These are phyloP conservation scores for Boletus subparvulus DNA, from an alignment of 768 basidiomycete genomes.

Conservation along the genomic window DNA sequence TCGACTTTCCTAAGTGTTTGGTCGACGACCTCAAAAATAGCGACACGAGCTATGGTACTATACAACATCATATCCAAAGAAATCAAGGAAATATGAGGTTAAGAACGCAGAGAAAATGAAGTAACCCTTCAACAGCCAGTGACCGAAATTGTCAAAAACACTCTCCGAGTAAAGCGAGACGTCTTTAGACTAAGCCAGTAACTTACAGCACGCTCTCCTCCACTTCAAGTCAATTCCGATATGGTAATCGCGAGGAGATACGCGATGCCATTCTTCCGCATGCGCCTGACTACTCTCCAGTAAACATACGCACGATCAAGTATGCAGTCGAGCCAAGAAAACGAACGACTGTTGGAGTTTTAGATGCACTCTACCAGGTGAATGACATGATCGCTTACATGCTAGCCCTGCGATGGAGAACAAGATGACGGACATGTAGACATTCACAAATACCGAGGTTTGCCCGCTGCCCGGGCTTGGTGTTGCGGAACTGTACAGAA, in stretches of 20 bases:
- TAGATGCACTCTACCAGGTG: background rate
- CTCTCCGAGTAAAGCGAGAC: background rate
- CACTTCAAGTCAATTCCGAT: background rate
- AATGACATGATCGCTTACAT: constrained; percentile 49
- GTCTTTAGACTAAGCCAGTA: background rate
- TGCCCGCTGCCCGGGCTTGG: constrained; percentile 50
- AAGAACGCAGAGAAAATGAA: no score
- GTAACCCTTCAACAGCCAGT: no score
- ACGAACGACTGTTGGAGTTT: constrained; percentile 59
- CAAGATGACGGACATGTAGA: constrained; percentile 87
- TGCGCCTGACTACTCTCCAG: constrained; percentile 60
- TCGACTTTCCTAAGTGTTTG: no score
- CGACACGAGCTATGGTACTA: no score
- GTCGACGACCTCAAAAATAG: no score
- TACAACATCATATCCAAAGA: no score
- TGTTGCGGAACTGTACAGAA: constrained; percentile 32
- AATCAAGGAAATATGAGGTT: no score
- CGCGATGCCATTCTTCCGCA: background rate
- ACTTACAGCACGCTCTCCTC: background rate
- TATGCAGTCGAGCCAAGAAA: constrained; percentile 82
- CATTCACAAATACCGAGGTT: constrained; percentile 60
- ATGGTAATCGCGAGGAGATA: no score
- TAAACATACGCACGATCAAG: constrained; percentile 83
- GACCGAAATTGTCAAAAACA: no score
- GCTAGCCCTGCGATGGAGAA: constrained; percentile 88